Evolutionary conservation across 352 stramenopile species (phyloP).

Genomic region (Phytopythium delawarense): DNA sequence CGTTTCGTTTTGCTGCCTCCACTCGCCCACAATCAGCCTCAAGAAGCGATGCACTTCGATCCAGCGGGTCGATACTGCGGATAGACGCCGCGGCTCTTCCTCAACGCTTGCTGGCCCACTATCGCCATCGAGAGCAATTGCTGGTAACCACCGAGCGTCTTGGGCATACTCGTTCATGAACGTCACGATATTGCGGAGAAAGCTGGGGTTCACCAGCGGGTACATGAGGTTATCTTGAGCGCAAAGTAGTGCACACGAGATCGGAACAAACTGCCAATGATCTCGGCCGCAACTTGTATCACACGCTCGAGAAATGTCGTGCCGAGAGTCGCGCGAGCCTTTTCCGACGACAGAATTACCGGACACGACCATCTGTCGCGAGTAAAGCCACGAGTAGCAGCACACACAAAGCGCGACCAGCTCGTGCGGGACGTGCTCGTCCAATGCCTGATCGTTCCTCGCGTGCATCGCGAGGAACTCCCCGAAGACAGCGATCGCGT

Average conservation of each 20-base stretch:
- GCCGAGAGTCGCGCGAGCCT: not conserved
- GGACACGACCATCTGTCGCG: constrained; percentile 53
- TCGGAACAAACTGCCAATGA: constrained; percentile 60
- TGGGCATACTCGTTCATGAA: constrained; percentile 57
- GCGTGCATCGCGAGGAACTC: constrained; percentile 58
- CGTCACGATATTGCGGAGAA: constrained; percentile 49
- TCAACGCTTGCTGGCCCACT: not conserved
- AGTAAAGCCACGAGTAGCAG: constrained; percentile 58
- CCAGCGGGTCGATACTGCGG: constrained; percentile 18
- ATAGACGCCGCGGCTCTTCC: not conserved
- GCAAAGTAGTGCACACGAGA: constrained; percentile 52
- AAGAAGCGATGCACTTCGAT: constrained; percentile 70
- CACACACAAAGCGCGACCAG: constrained; percentile 56
- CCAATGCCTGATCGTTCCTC: constrained; percentile 6
- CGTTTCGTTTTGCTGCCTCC: constrained; percentile 55
- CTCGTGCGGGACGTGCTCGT: constrained; percentile 34
- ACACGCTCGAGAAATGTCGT: not conserved
- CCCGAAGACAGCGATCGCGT: constrained; percentile 62
- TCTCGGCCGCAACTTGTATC: constrained; percentile 10
- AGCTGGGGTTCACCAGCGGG: constrained; percentile 57
- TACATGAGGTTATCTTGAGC: constrained; percentile 70
- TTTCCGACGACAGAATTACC: constrained; percentile 20
- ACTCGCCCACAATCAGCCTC: constrained; percentile 59
- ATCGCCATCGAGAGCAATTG: not conserved
- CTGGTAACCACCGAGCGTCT: constrained; percentile 13